Base-by-base conservation (phyloP, 2,329 filamentous ascomycete species). In the Aspergillus ochraceoroseus region DNA sequence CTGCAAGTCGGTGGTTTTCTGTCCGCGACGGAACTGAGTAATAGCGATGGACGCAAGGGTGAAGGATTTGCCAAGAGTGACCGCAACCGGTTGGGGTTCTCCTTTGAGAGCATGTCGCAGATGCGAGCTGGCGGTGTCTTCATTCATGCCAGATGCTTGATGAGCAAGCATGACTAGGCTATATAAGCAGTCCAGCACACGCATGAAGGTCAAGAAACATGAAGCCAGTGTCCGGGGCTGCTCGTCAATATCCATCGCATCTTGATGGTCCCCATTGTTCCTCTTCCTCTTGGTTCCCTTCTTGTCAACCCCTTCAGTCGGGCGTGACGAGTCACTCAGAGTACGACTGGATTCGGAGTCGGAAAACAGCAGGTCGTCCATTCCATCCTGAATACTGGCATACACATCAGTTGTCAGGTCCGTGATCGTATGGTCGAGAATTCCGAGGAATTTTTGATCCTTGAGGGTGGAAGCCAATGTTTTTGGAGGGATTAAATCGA, bases 381-480 rank as follows among this genome's bases (percentile, higher is more conserved):
- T 40, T 7, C 51, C 54, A 38, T 56, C 53, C 5, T 53, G 47
- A 12, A 61, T 33, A 7, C 52, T 53, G 27, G 56, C 42, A 40
- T 57, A 54, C 22, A 60, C 51, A 26, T 53, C 55, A 26, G 61
- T 56, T 32, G 58, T 55, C 48, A 68, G 48, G 35, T 87, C 82
- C 32, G 77, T 72, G 32, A 88, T 64, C 0, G 82, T 77, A 52
- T 79, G 75, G 52, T 82, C 78, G 28, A 94, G 60, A 7, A 87
- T 75, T 1, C 67, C 64, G 22, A 85, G 65, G 38, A 94, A 86
- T 31, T 78, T 75, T 41, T 82, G 73, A 43, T 88, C 81, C 14
- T 78, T 80, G 5, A 94, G 71, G 3, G 84, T 79, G 43, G 80
- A 80, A 6, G 85, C 84, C 15, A 86, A 70, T 7, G 79, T 81